These are phyloP conservation scores for Rosa persica DNA, from an alignment of 306 rosid species.

Conservation along the genomic window DNA sequence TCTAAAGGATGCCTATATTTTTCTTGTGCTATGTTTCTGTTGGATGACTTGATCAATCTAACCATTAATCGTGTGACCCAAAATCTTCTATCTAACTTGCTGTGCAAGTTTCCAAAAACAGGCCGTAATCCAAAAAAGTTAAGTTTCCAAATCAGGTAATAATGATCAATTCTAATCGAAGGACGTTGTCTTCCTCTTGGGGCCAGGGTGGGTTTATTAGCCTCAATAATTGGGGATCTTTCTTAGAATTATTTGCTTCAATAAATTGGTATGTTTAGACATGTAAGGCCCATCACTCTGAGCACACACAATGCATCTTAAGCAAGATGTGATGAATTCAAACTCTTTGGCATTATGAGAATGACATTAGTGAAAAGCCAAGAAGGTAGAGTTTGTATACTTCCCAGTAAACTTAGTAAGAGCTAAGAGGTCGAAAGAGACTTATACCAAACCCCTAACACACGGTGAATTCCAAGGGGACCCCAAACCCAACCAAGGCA, in stretches of 20 bases:
- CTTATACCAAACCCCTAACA: neutral
- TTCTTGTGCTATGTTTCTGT: no score
- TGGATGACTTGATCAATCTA: no score
- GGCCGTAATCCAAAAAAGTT: neutral
- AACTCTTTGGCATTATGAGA: neutral
- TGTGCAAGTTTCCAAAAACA: neutral
- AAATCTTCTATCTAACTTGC: neutral
- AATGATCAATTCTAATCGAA: neutral
- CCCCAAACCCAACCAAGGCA: slow-evolving; percentile 14
- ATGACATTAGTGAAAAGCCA: slow-evolving; percentile 3
- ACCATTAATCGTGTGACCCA: neutral
- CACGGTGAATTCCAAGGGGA: slow-evolving; percentile 24
- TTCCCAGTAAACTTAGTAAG: slow-evolving; percentile 1
- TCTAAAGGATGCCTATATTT: no score
- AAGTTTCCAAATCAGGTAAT: slow-evolving; percentile 2
- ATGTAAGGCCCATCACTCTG: neutral
- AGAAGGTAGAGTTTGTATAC: neutral
- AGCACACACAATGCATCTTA: neutral
- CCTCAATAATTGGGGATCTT: neutral
- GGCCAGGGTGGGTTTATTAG: neutral
- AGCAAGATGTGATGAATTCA: neutral
- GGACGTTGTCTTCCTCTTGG: neutral
- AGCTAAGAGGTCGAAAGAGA: neutral
- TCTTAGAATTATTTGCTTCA: neutral
- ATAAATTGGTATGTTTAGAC: neutral